phyloP scores from a whole-genome alignment of 257 asterid species.

The Misopates orontium region DNA sequence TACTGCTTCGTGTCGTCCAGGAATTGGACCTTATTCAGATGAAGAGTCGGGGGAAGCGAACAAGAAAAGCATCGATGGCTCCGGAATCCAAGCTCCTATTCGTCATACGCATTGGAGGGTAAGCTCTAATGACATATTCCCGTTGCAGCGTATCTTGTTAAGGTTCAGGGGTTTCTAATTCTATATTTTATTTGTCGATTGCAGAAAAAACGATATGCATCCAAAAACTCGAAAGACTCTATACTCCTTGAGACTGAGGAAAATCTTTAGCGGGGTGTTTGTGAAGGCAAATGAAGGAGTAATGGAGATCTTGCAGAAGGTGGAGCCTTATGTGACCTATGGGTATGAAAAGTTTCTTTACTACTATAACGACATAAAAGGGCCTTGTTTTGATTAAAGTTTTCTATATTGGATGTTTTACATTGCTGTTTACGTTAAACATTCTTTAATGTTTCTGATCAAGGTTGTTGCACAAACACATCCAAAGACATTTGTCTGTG shows the following conservation, averaged over 20 bases:
- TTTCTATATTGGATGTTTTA: background rate
- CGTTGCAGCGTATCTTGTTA: background rate
- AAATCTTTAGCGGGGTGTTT: constrained; percentile 73
- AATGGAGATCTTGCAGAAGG: constrained; percentile 65
- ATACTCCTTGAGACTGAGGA: constrained; percentile 73
- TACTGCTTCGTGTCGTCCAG: constrained; percentile 32
- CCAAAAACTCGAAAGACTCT: constrained; percentile 64
- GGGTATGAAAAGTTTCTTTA: constrained; percentile 56
- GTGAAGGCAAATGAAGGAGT: constrained; percentile 58
- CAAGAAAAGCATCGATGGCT: constrained; percentile 30
- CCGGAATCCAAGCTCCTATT: constrained; percentile 67
- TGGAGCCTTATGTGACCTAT: constrained; percentile 88
- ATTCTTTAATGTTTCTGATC: too few relatives aligned
- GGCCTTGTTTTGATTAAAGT: background rate
- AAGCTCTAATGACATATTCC: constrained; percentile 21
- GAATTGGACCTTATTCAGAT: constrained; percentile 80
- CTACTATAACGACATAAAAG: background rate
- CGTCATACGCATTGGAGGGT: constrained; percentile 89
- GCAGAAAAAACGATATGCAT: constrained; percentile 85
- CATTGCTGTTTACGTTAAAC: too few relatives aligned
- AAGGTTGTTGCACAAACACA: too few relatives aligned
- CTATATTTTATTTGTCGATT: constrained; percentile 11
- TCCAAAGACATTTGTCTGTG: too few relatives aligned
- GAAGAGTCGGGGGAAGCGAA: constrained; percentile 73
- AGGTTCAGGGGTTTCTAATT: background rate